A percentile compares a stretch with the other conserved stretches of the same genome.
These are phyloP conservation scores for Trematosphaeria pertusa DNA, from an alignment of 2,329 filamentous ascomycete species.

Conservation along the genomic window DNA sequence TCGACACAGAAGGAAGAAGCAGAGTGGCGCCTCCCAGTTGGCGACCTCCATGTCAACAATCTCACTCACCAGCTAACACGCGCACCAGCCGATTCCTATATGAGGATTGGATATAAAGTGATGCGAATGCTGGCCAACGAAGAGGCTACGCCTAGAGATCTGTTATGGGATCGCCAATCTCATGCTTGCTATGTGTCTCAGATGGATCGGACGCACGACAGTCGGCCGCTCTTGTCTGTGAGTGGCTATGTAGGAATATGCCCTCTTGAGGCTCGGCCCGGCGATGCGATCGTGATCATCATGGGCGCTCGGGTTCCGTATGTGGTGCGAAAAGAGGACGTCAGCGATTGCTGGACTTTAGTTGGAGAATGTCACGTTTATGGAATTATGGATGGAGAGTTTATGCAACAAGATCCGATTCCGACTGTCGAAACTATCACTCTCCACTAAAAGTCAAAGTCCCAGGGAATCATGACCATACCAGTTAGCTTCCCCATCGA, in stretches of 20 bases:
- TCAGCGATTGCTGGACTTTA: slow-evolving; percentile 5
- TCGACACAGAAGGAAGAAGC: slow-evolving; percentile 9
- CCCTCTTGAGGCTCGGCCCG: slow-evolving; percentile 5
- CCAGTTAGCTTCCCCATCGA: too few species aligned
- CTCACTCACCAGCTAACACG: slow-evolving; percentile 1
- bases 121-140: not conserved
- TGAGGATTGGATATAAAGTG: slow-evolving; percentile 1
- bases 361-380: slow-evolving; percentile 18
- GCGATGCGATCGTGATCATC: slow-evolving; percentile 16
- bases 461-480: too few species aligned
- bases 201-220: slow-evolving; percentile 15
- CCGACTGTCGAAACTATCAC: not conserved
- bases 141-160: not conserved
- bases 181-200: slow-evolving; percentile 4
- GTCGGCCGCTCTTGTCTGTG: slow-evolving; percentile 14
- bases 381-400: slow-evolving; percentile 23
- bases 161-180: not conserved
- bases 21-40: slow-evolving; percentile 19
- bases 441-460: not conserved
- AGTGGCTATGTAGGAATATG: slow-evolving; percentile 15
- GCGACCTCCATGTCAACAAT: slow-evolving; percentile 13
- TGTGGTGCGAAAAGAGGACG: slow-evolving; percentile 6
- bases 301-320: slow-evolving; percentile 17
- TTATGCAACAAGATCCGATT: slow-evolving; percentile 1
- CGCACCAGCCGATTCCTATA: slow-evolving; percentile 2